Evolutionary conservation across 2,329 filamentous ascomycete genomes (phyloP).

Genomic region (Cryphonectria carpinicola): DNA sequence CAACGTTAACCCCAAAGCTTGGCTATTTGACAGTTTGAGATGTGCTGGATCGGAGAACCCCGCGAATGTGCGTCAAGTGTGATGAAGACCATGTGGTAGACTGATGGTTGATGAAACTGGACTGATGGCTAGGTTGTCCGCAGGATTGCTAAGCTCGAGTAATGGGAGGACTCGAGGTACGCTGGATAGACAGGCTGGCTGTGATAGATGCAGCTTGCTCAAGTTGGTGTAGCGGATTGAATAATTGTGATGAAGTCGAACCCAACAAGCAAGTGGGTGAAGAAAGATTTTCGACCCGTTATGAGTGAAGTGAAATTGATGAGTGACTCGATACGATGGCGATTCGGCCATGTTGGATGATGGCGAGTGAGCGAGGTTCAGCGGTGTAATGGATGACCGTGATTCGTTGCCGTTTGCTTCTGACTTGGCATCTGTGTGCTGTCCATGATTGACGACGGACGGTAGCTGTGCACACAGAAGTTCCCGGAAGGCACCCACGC

Average conservation of each 20-base stretch:
- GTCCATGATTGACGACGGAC: slow-evolving; percentile 8
- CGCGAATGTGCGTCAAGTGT: background rate
- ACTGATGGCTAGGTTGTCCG: too few relatives aligned
- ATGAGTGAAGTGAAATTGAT: background rate
- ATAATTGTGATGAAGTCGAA: too few relatives aligned
- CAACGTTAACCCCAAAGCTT: background rate
- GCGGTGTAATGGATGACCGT: background rate
- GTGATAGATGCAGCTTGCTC: too few relatives aligned
- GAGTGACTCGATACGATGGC: background rate
- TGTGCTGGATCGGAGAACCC: too few relatives aligned
- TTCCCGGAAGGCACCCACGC: slow-evolving; percentile 24
- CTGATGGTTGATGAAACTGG: too few relatives aligned
- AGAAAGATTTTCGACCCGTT: background rate
- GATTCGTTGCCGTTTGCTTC: slow-evolving; percentile 7
- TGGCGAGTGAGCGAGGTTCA: background rate
- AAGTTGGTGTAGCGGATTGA: too few relatives aligned
- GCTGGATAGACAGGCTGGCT: too few relatives aligned
- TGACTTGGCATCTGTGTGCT: slow-evolving; percentile 20
- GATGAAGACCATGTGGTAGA: background rate
- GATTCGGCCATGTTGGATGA: background rate
- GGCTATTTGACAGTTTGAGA: too few relatives aligned
- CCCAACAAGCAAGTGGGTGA: background rate
- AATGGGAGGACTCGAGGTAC: too few relatives aligned
- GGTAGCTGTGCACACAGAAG: slow-evolving; percentile 18
- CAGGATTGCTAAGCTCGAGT: too few relatives aligned